Conservation (phyloP, 2,329 filamentous ascomycete genomes). For the Xylaria hypoxylon region DNA sequence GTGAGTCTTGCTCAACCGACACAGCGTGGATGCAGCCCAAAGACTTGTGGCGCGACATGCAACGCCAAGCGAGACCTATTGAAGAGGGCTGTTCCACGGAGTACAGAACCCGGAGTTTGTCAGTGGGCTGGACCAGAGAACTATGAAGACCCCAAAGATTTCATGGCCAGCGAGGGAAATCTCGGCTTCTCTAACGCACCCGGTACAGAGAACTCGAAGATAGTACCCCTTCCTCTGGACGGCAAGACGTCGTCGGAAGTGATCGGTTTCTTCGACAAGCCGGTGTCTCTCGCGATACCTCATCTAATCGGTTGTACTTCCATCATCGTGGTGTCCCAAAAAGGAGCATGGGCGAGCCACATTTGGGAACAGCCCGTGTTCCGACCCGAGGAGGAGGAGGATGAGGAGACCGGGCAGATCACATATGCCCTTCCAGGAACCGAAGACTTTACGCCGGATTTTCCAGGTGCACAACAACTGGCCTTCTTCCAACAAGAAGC, state of each 20-base stretch:
- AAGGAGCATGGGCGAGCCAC: not conserved
- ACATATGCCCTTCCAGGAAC: not conserved
- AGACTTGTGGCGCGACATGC: not conserved
- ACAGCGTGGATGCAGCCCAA: not conserved
- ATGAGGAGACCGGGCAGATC: not conserved
- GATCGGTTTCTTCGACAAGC: not conserved
- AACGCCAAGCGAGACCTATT: not conserved
- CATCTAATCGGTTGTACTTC: too few species aligned
- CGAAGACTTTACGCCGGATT: not conserved
- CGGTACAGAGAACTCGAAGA: not conserved
- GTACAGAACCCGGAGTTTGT: not conserved
- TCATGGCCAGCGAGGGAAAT: not conserved
- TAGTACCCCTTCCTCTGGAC: not conserved
- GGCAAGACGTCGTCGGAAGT: not conserved
- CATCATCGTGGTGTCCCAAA: not conserved
- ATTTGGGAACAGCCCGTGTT: not conserved
- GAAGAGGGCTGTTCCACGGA: not conserved
- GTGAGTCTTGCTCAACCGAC: not conserved
- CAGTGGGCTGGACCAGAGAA: not conserved
- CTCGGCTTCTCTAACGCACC: not conserved
- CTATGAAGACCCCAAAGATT: not conserved
- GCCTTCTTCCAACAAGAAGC: too few species aligned
- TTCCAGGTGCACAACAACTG: too few species aligned
- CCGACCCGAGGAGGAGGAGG: not conserved
- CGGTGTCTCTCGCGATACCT: too few species aligned